Evolutionary conservation across 345 rosid species (phyloP), one percentile per base, ranked within the genome.

Genomic region (Arabis hirsuta): DNA sequence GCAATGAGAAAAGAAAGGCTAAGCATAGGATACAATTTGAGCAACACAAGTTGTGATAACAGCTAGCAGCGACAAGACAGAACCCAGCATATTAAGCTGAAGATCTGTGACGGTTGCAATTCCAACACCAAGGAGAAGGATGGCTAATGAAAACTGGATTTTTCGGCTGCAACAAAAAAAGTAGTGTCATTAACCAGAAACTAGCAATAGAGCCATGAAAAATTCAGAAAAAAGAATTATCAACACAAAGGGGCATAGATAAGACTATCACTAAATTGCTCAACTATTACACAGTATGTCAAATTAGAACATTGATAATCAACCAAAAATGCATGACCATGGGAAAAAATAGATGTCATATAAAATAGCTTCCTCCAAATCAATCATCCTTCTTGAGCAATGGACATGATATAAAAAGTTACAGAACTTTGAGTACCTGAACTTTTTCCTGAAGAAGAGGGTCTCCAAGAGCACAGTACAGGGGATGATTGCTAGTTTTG

Each of bases 101-200:
- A 95, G 91, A 88, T 96, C 99, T 42, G 99, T 96, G 53, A 96
- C 95, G 12, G 99, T 96, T 50, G 99, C 99, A 74, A 96, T 92
- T 76, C 98, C 99, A 80, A 96, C 99, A 79, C 99, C 99, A 64
- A 92, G 38, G 69, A 96, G 99, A 82, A 96, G 99, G 82, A 96
- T 81, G 53, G 59, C 42, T 39, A 96, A 81, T 36, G 99, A 83
- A 83, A 92, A 73, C 80, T 96, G 99, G 66, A 96, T 78, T 36
- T 77, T 87, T 73, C 89, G 85, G 83, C 99, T 96, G 94, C 92
- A 88, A 45, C 42, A 71, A 71, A 42, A 41, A 46, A 13, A 19
- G 9, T 62, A 53, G 44, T n/a, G 48, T 67, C 60, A 56, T 51
- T 2, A 65, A 57, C 43, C 58, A 27, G 31, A 70, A 57, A 50